Evolutionary conservation across 768 basidiomycete genomes (phyloP).

Genomic region (Suillus subalutaceus): DNA sequence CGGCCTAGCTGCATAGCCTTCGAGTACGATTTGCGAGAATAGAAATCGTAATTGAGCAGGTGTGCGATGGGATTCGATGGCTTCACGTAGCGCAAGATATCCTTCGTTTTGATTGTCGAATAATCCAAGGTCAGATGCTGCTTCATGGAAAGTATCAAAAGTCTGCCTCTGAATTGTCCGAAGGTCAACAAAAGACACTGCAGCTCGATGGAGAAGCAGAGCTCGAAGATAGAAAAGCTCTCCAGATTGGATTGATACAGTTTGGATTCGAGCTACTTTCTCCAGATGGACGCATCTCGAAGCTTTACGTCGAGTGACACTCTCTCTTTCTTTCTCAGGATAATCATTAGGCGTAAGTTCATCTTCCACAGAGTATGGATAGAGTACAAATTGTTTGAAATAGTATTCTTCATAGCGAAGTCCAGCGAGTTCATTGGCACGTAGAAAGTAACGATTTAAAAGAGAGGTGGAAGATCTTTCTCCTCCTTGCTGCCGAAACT

Average conservation of each 20-base stretch:
- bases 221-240: conserved; percentile 38
- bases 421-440: not conserved
- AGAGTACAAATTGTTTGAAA: not conserved
- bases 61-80: conserved; percentile 31
- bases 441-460: conserved; percentile 24
- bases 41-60: conserved; percentile 41
- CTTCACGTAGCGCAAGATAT: conserved; percentile 38
- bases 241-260: conserved; percentile 29
- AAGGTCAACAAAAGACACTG: conserved; percentile 25
- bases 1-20: not conserved
- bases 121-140: conserved; percentile 25
- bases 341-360: not conserved
- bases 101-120: conserved; percentile 30
- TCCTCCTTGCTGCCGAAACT: conserved; percentile 21
- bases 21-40: conserved; percentile 21
- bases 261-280: conserved; percentile 28
- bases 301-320: not conserved
- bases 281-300: fast-evolving
- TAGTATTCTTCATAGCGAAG: not conserved
- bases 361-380: not conserved
- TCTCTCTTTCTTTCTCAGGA: not conserved
- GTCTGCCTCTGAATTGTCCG: conserved; percentile 21
- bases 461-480: conserved; percentile 13
- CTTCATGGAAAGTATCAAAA: conserved; percentile 26
- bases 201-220: conserved; percentile 26